These are phyloP conservation scores for Friedmanniomyces simplex DNA, from an alignment of 495 filamentous ascomycete genomes.

Conservation along the genomic window DNA sequence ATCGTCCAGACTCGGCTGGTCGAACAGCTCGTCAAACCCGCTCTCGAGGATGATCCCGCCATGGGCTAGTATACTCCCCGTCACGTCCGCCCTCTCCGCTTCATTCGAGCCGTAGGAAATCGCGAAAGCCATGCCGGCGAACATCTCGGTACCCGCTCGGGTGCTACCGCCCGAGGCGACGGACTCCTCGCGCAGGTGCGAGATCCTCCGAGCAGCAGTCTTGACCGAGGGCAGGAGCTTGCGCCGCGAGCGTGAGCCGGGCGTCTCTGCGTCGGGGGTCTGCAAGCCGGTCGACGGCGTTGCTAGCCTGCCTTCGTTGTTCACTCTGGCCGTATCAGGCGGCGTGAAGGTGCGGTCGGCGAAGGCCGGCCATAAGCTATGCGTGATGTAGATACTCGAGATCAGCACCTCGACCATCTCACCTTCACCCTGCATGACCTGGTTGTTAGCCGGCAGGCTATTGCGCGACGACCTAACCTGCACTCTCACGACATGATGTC, in stretches of 20 bases:
- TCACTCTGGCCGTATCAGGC: not conserved
- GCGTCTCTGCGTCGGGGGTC: slow-evolving; percentile 18
- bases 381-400: slow-evolving; percentile 29
- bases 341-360: slow-evolving; percentile 25
- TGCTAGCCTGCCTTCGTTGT: not conserved
- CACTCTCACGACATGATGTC: slow-evolving; percentile 25
- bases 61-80: slow-evolving; percentile 42
- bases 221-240: slow-evolving; percentile 4
- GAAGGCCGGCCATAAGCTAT: slow-evolving; percentile 28
- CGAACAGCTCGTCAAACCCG: slow-evolving; percentile 81
- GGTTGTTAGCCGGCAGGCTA: slow-evolving; percentile 16
- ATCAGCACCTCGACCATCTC: slow-evolving; percentile 26
- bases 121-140: slow-evolving; percentile 71
- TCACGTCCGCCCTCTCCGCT: slow-evolving; percentile 40
- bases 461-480: slow-evolving; percentile 23
- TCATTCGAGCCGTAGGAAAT: slow-evolving; percentile 57
- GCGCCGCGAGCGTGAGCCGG: slow-evolving; percentile 23
- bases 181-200: slow-evolving; percentile 12
- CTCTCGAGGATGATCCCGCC: slow-evolving; percentile 63
- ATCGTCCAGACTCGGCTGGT: slow-evolving; percentile 30
- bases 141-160: slow-evolving; percentile 32
- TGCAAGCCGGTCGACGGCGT: slow-evolving; percentile 20
- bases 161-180: slow-evolving; percentile 4
- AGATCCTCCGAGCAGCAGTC: not conserved
- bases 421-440: not conserved